Conservation (phyloP, 2,329 filamentous ascomycete species). For the Ilyonectria sp. region DNA sequence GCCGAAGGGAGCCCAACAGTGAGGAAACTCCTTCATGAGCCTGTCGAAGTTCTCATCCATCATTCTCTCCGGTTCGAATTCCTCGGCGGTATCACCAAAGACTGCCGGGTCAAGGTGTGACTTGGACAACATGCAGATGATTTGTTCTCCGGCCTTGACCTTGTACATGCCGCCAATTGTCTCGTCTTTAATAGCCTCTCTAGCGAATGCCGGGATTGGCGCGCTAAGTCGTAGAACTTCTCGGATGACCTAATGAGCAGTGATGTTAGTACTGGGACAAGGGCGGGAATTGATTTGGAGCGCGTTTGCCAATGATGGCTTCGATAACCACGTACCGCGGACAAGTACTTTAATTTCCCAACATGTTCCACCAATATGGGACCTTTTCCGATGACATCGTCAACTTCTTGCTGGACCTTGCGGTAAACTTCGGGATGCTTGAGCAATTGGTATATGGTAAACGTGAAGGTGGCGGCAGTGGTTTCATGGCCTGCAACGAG, state of each 20-base stretch:
- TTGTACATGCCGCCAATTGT: constrained; percentile 75
- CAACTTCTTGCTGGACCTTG: constrained; percentile 78
- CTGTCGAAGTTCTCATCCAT: constrained; percentile 76
- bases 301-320: too few species aligned
- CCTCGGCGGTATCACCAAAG: constrained; percentile 75
- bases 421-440: constrained; percentile 54
- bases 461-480: constrained; percentile 10
- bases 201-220: constrained; percentile 70
- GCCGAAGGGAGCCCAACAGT: constrained; percentile 82
- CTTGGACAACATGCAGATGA: constrained; percentile 65
- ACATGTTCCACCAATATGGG: constrained; percentile 74
- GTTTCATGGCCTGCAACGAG: constrained; percentile 19
- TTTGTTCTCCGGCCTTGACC: constrained; percentile 56
- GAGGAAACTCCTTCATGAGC: constrained; percentile 72
- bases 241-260: constrained; percentile 60
- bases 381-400: constrained; percentile 72
- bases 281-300: too few species aligned
- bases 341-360: constrained; percentile 75
- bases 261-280: background rate
- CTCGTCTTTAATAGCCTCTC: constrained; percentile 68
- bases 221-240: constrained; percentile 77
- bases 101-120: constrained; percentile 75
- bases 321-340: constrained; percentile 57
- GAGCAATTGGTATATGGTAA: constrained; percentile 9
- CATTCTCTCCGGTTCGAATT: constrained; percentile 82